These are phyloP conservation scores for Candida ipomoeae DNA, from an alignment of 805 yeast species.

Conservation along the genomic window DNA sequence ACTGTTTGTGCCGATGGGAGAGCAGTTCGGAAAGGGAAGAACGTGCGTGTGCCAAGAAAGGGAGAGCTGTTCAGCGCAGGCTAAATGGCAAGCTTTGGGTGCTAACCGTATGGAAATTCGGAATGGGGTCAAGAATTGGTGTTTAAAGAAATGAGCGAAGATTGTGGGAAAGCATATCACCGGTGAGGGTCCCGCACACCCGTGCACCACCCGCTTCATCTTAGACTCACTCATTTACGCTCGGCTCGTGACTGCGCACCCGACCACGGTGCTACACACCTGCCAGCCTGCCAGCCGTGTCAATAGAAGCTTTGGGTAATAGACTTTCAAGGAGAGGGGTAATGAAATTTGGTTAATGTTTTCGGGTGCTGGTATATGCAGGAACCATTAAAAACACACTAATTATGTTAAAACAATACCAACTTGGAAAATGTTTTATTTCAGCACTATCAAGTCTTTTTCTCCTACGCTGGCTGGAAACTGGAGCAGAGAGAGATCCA, in stretches of 20 bases:
- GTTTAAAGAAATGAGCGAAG: slow-evolving; percentile 3
- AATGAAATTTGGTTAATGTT: too few relatives aligned
- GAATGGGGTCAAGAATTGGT: background rate
- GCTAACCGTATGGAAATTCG: background rate
- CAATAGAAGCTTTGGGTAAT: too few relatives aligned
- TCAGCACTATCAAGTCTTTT: too few relatives aligned
- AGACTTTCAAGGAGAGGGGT: background rate
- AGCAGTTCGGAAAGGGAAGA: background rate
- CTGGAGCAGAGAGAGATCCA: too few relatives aligned
- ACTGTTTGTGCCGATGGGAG: background rate
- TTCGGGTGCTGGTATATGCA: too few relatives aligned
- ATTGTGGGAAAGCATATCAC: slow-evolving; percentile 6
- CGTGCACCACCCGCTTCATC: background rate
- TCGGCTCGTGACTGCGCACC: slow-evolving; percentile 2
- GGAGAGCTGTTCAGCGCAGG: background rate
- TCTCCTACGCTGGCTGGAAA: too few relatives aligned
- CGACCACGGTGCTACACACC: background rate
- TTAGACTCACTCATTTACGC: background rate
- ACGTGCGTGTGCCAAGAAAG: background rate
- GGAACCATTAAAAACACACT: too few relatives aligned
- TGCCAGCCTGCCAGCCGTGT: too few relatives aligned
- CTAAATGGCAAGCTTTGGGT: background rate
- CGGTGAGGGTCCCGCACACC: slow-evolving; percentile 3
- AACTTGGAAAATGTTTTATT: too few relatives aligned
- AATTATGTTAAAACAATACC: too few relatives aligned